Base-by-base conservation (phyloP, 129 eudicot species). In the Helichrysum umbraculigerum region DNA sequence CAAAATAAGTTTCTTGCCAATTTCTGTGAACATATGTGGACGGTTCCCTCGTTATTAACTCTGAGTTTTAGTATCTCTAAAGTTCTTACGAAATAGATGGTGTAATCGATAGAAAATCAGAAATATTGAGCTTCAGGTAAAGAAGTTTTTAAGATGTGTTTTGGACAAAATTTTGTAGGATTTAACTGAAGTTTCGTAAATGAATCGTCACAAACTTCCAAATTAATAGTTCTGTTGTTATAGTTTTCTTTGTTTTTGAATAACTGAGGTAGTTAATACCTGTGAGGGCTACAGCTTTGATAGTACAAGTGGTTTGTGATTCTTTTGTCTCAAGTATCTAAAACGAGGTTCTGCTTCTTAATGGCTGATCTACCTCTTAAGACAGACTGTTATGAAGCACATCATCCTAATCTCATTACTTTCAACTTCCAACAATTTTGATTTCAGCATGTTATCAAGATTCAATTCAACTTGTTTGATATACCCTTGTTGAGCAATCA, bases 1-100 rank as follows among this genome's bases (percentile, higher is more conserved):
- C 3, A 47, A 47, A 11, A 14, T 47, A 47, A 14, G 54, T 47
- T 47, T 47, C 5, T 47, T 17, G 54, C 54, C n/a, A 14, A 47
- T 47, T 47, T 22, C 11, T 33, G 6, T 51, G 66, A 28, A 66
- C 35, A 5, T 67, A 22, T 33, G 44, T 56, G 58, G 61, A 74
- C 4, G 66, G 14, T 25, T 0, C 28, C 28, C 28, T 25, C 28
- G 1, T 0, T 25, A 25, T 25, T 25, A 25, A 25, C 28, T 60
- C 16, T 62, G 68, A 41, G 17, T 73, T 73, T 58, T 73, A 25
- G 61, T 73, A 39, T 37, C 21, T 42, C 3, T 5, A 61, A 25
- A 25, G 33, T 5, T 30, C 34, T 44, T 71, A 32, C 7, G 16
- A 65, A 35, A 44, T 57, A 57, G 28, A 32, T 33, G 5, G 44